phyloP scores from a whole-genome alignment of 352 stramenopile species.

The Pythium vanterpoolii region DNA sequence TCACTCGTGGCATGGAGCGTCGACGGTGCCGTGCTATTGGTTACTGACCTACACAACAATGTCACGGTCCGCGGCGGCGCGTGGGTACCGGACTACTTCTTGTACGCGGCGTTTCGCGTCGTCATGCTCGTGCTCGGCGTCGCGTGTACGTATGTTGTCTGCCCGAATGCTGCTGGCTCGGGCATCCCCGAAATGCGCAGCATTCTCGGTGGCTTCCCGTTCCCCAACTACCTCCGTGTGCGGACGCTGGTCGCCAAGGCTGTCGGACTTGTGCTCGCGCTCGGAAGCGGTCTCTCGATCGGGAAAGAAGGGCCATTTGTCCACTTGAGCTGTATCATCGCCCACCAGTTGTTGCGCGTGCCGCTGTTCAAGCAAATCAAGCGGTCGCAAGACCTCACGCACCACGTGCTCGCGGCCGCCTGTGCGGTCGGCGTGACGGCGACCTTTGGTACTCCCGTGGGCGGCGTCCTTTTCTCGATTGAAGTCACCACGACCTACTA shows the following conservation, averaged over 20 bases:
- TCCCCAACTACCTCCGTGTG: constrained; percentile 58
- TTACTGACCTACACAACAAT: constrained; percentile 33
- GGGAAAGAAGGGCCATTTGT: constrained; percentile 83
- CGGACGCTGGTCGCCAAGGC: constrained; percentile 62
- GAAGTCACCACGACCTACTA: constrained; percentile 91
- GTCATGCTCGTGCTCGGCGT: constrained; percentile 61
- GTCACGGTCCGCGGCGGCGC: constrained; percentile 44
- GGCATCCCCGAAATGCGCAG: constrained; percentile 80
- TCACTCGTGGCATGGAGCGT: constrained; percentile 66
- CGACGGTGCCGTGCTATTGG: constrained; percentile 49
- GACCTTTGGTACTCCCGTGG: constrained; percentile 87
- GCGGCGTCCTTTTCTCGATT: constrained; percentile 93
- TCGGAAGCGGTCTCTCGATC: constrained; percentile 67
- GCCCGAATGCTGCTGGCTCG: constrained; percentile 58
- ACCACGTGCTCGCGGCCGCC: constrained; percentile 64
- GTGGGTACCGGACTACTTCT: constrained; percentile 55
- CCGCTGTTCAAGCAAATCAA: constrained; percentile 61
- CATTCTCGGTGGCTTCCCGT: constrained; percentile 70
- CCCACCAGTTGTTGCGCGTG: constrained; percentile 52
- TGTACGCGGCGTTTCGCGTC: constrained; percentile 60
- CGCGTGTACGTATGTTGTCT: constrained; percentile 53
- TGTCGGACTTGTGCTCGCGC: constrained; percentile 56
- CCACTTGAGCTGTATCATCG: constrained; percentile 73
- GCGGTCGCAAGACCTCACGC: constrained; percentile 53
- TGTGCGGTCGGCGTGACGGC: constrained; percentile 77